Evolutionary conservation across 2,329 filamentous ascomycete species (phyloP), one percentile per base, ranked within the genome.

Genomic region (Fusarium poae): DNA sequence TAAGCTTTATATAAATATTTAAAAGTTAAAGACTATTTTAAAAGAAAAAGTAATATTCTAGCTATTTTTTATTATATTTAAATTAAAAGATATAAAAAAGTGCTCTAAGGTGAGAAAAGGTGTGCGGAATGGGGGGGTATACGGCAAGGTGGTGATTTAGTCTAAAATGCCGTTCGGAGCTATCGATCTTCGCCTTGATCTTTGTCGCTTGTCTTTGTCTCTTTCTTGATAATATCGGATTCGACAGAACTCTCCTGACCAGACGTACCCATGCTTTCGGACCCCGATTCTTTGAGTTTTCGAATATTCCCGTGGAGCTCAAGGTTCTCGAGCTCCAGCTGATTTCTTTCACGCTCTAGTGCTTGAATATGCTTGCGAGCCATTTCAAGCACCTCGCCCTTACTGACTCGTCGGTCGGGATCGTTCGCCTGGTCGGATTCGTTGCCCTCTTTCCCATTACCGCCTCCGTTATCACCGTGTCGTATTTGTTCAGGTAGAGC

Each of bases 361-460:
- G 62, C 39, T 54, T 74, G 27, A 50, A 74, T 75, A 48, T 74
- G 72, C 54, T 63, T 74, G 25, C 72, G 71, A 29, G 72, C 72
- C 71, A 74, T 74, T 45, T 74, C 72, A 27, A 74, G 68, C n/a
- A 74, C 72, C 42, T 74, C 72, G 15, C 72, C 72, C 37, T 74
- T 74, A 48, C 72, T 74, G 27, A 74, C 72, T 23, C 72, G 65
- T 20, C 63, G 62, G 46, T 74, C 72, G 37, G 62, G 63, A 23
- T 74, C 72, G 18, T 62, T 71, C 15, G 62, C 70, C 20, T 59
- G 67, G 11, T 74, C 70, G 8, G 67, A 72, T 32, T 72, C 68
- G 16, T 72, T 72, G 11, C 58, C 71, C 12, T 67, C 71, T 11
- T 65, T 60, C 20, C 57, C 57, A 29, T 70, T 54, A 6, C 45